Base-by-base conservation (phyloP, 164 flowering plant species). In the Houttuynia cordata region DNA sequence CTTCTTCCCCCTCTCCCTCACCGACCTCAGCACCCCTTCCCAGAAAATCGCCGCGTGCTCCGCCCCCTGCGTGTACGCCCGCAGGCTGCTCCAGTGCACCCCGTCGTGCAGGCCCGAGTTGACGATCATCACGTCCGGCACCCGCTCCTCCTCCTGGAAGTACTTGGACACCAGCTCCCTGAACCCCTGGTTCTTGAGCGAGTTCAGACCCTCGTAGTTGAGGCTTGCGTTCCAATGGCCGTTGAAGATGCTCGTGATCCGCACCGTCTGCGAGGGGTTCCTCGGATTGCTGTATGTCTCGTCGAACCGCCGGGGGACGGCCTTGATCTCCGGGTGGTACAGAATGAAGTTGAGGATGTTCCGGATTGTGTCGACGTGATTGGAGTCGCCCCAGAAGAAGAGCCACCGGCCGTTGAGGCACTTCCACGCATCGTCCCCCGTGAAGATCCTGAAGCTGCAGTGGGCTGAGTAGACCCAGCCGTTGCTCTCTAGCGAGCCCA, bases 371-470 rank as follows among this genome's bases (percentile, higher is more conserved):
- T 94, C 99, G 4, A 90, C 96, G 58, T 94, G 99, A 71, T 94
- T 94, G 8, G 99, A 94, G 64, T 94, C 99, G 5, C 99, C 99
- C 99, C 97, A 94, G 74, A 87, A 94, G 90, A 94, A 94, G 47
- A 94, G 76, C 97, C 99, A 94, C 12, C 87, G 56, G 53, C 75
- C 71, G 45, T 72, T 76, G 67, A 94, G 70, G 73, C 99, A 94
- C 23, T 81, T 68, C 99, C 99, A 94, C 17, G 99, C 96, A 2
- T 81, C 68, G 40, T 77, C 77, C 2, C 73, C 60, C 0, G 79
- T 53, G 59, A 79, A 87, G 50, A 94, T 42, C 56, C 62, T 70
- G 60, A 91, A 94, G 1, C 93, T 72, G 59, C 99, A 94, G 67
- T 91, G 99, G 1, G 84, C 69, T 0, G 99, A 94, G 58, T 91